phyloP scores from a whole-genome alignment of 129 eudicot species.

The Daucus carota region DH1_v3.0 NC_030385.2:30629001-30629500 shows the following conservation, averaged over 20 bases:
- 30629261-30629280: slow-evolving; percentile 4
- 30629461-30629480: not conserved
- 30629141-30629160: slow-evolving; percentile 14
- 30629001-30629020: slow-evolving; percentile 14
- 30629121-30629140: slow-evolving; percentile 25
- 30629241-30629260: slow-evolving; percentile 15
- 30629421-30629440: not conserved
- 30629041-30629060: not conserved
- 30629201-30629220: slow-evolving; percentile 28
- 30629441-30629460: slow-evolving; percentile 1
- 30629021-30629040: slow-evolving; percentile 5
- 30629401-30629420: slow-evolving; percentile 7
- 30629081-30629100: slow-evolving; percentile 13
- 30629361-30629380: not conserved
- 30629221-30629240: slow-evolving; percentile 16
- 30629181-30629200: slow-evolving; percentile 16
- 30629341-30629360: slow-evolving; percentile 13
- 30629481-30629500: slow-evolving; percentile 16
- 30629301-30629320: slow-evolving; percentile 16
- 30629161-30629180: slow-evolving; percentile 5
- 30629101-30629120: slow-evolving; percentile 1
- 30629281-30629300: not conserved
- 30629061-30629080: not conserved
- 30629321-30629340: slow-evolving; percentile 23
- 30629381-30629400: not conserved